A percentile compares a stretch with the other conserved stretches of the same genome.
Conservation (phyloP, 129 eudicot species). For the Arctium minus region DNA sequence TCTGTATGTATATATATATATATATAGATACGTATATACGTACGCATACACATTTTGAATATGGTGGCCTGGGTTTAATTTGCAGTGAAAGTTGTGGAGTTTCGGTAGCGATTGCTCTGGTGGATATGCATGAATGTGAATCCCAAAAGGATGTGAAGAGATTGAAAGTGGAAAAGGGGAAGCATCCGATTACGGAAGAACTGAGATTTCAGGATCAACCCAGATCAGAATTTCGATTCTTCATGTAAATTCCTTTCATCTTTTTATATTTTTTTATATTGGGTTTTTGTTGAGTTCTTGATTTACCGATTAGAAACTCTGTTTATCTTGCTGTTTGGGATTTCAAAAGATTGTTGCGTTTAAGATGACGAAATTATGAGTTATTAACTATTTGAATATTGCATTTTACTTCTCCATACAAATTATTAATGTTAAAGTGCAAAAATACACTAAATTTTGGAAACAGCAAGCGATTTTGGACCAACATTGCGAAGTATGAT, state of each 20-base stretch:
- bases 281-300: not conserved
- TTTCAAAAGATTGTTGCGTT: not conserved
- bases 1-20: not conserved
- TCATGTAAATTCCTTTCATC: slow-evolving; percentile 33
- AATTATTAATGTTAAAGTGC: not conserved
- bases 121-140: slow-evolving; percentile 57
- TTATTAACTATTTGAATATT: not conserved
- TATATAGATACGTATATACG: not conserved
- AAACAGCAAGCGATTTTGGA: not conserved
- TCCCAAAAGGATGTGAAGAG: slow-evolving; percentile 28
- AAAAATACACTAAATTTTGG: not conserved
- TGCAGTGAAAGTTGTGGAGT: slow-evolving; percentile 46
- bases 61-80: not conserved
- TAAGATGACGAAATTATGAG: not conserved
- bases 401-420: not conserved
- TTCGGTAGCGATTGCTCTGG: slow-evolving; percentile 47
- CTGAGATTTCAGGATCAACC: slow-evolving; percentile 44
- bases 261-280: not conserved
- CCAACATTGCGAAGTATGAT: not conserved
- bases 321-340: not conserved
- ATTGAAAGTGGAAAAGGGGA: slow-evolving; percentile 16
- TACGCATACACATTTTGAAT: not conserved
- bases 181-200: not conserved
- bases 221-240: slow-evolving; percentile 62
- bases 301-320: not conserved